These are phyloP conservation scores for Wickerhamiella parazyma DNA, from an alignment of 805 yeast genomes.

Conservation along the genomic window DNA sequence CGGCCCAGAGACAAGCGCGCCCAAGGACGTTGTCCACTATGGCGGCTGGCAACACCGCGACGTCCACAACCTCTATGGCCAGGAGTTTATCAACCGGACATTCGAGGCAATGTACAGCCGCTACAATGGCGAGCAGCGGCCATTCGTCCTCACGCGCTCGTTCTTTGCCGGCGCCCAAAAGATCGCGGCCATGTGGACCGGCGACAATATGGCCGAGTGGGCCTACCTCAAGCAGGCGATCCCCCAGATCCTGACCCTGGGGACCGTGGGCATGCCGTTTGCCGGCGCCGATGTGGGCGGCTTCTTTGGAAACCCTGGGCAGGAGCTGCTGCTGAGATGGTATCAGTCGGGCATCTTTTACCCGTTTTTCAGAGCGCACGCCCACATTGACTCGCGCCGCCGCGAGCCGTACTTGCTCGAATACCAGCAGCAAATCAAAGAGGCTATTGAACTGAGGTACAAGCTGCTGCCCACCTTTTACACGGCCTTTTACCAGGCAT, in stretches of 20 bases:
- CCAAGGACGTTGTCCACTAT: conserved; percentile 63
- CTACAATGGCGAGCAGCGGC: conserved; percentile 40
- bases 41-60: conserved; percentile 86
- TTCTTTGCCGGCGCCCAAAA: conserved; percentile 87
- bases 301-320: conserved; percentile 77
- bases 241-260: conserved; percentile 77
- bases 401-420: conserved; percentile 86
- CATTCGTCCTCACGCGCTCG: conserved; percentile 77
- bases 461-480: conserved; percentile 64
- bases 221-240: conserved; percentile 64
- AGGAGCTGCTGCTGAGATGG: conserved; percentile 80
- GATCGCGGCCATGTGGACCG: conserved; percentile 93
- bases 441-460: conserved; percentile 64
- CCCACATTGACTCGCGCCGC: conserved; percentile 84
- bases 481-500: conserved; percentile 59
- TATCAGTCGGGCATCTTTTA: conserved; percentile 92
- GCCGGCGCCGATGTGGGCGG: conserved; percentile 97
- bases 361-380: conserved; percentile 94
- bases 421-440: conserved; percentile 50
- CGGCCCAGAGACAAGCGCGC: conserved; percentile 89
- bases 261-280: conserved; percentile 78
- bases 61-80: conserved; percentile 74
- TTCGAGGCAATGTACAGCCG: conserved; percentile 48
- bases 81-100: conserved; percentile 70
- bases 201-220: conserved; percentile 93